Base-by-base conservation (phyloP, 192 early-diverging fungal species). In the Linnemannia elongata region DNA sequence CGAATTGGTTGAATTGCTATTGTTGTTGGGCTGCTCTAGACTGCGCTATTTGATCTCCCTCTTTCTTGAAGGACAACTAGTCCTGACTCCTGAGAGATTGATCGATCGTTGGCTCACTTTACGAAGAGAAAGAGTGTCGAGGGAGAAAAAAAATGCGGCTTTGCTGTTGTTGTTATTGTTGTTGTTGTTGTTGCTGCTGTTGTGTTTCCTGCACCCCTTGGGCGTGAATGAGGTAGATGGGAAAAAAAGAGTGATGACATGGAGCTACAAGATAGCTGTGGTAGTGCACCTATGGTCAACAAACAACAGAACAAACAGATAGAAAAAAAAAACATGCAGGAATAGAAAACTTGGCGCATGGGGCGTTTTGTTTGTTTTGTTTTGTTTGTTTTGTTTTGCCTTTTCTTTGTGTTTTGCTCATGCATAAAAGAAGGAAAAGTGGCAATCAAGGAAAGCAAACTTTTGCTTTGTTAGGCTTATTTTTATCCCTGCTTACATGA, bases 401-500 rank as follows among this genome's bases (percentile, higher is more conserved):
- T 70, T 20, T 38, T 7, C 20, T 47, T 38, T 75, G 52, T 47
- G 47, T 72, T 27, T 24, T 27, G 36, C 35, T 49, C 20, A 79
- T 71, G 78, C 78, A 49, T 35, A 52, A 70, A 38, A 71, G 6
- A 6, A n/a, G 6, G 13, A 22, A 63, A 9, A 69, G 49, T 33
- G 30, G 27, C 60, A 66, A 30, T 10, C 57, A 66, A 66, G 13
- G n/a, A 27, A 35, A 66, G n/a, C 30, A 33, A 20, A 52, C 49
- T 18, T 22, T 52, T 52, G 15, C n/a, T 17, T 52, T 45, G 44
- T 10, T 52, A 18, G 49, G 17, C 49, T 52, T 66, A 66, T 66
- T 33, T n/a, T 66, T 66, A 33, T 33, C 60, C 55, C 60, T 22
- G 60, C 60, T 66, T 66, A 66, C 60, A 66, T 66, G 60, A 30